These are phyloP conservation scores for Cercospora janseana DNA, from an alignment of 2,329 filamentous ascomycete species.

Conservation along the genomic window DNA sequence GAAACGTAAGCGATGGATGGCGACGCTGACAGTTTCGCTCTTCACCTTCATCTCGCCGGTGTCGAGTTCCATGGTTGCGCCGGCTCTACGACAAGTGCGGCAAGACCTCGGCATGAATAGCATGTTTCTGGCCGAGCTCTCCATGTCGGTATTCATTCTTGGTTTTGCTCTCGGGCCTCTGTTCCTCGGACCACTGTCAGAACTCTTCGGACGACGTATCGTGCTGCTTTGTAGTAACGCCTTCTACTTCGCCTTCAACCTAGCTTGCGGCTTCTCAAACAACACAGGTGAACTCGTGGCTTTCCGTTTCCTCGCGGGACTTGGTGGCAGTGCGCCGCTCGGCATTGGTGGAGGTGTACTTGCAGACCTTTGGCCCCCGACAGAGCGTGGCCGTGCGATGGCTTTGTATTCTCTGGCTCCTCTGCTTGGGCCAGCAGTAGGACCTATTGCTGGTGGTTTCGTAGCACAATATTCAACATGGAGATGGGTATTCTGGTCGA, in stretches of 20 bases:
- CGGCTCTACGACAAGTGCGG: conserved; percentile 34
- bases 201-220: conserved; percentile 39
- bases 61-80: conserved; percentile 43
- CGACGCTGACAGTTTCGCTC: conserved; percentile 44
- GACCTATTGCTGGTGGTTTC: conserved; percentile 65
- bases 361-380: conserved; percentile 58
- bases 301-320: conserved; percentile 41
- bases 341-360: conserved; percentile 41
- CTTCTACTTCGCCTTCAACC: conserved; percentile 42
- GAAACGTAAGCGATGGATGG: conserved; percentile 45
- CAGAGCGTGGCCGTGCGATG: conserved; percentile 62
- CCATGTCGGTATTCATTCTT: conserved; percentile 41
- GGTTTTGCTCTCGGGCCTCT: conserved; percentile 41
- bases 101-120: conserved; percentile 30
- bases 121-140: conserved; percentile 28
- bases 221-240: conserved; percentile 39
- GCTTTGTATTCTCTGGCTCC: conserved; percentile 63
- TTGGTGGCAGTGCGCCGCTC: conserved; percentile 40
- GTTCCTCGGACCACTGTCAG: conserved; percentile 40
- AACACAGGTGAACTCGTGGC: conserved; percentile 38
- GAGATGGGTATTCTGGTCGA: conserved; percentile 72
- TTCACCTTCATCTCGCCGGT: conserved; percentile 44
- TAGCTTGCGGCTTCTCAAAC: conserved; percentile 39
- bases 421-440: conserved; percentile 63
- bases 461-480: conserved; percentile 63